Evolutionary conservation across 2,329 filamentous ascomycete genomes (phyloP), one percentile per base, ranked within the genome.

Genomic region (Alternaria rosae): DNA sequence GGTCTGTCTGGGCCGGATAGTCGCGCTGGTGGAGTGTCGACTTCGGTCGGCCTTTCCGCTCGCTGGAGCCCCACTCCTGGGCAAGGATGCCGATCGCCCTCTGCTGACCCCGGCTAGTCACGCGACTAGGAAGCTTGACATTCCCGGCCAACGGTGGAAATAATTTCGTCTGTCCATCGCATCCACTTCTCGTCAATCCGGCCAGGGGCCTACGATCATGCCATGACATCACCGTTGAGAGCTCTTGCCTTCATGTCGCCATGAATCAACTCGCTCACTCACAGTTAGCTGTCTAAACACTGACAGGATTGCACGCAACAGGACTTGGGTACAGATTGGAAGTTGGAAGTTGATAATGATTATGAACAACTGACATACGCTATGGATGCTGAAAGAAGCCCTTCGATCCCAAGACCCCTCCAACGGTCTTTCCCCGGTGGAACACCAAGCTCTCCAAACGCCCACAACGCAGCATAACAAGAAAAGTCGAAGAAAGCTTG

Each of bases 1-100:
- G 58, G 65, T 59, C 59, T 56, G 42, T 62, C 64, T 66, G 67
- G 65, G 60, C 65, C 61, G 63, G 62, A 59, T 59, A 61, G 56
- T 62, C 63, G 64, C 62, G 59, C 61, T 50, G 52, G 64, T 65
- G 65, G 59, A 61, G 63, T 54, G 56, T 51, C 44, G 53, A 50
- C 38, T 55, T 61, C 56, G 57, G 26, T 57, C 57, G 51, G 59
- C 41, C 59, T 57, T 60, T 64, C 61, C 66, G 65, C 50, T 61
- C 54, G 57, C 55, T 57, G 54, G 50, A 61, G 62, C 66, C 64
- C 66, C 66, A 67, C 66, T 57, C 35, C 44, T 35, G 30, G 35
- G 48, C 50, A 62, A 44, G 55, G 54, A 45, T 57, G 35, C 23
- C 51, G 45, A 53, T 56, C 57, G 23, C 44, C 57, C 54, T 43